Evolutionary conservation across 2,329 filamentous ascomycete species (phyloP).

Genomic region (Xylaria sp.): DNA sequence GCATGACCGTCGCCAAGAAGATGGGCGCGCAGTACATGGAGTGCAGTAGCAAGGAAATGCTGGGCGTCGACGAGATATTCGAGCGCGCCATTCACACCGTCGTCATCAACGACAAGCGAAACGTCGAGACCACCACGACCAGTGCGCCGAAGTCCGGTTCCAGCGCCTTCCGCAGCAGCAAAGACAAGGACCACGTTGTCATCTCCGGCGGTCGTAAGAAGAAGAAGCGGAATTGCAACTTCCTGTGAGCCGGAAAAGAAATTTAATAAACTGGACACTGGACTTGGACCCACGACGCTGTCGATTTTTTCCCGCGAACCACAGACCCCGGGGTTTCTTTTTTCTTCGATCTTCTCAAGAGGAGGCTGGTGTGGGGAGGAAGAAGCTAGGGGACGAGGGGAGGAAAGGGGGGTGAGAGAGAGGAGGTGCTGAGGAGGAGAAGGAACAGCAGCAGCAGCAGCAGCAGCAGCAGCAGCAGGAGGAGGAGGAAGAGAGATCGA

Average conservation of each 20-base stretch:
- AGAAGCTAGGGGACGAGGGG: neutral
- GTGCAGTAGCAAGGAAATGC: slow-evolving; percentile 97
- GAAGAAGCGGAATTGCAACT: slow-evolving; percentile 79
- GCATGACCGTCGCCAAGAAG: slow-evolving; percentile 77
- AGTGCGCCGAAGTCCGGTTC: slow-evolving; percentile 30
- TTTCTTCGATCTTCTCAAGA: neutral
- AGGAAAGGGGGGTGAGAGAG: neutral
- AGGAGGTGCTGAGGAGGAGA: neutral
- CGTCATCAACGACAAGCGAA: slow-evolving; percentile 71
- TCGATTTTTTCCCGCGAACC: neutral
- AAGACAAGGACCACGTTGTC: slow-evolving; percentile 33
- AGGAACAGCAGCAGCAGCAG: neutral
- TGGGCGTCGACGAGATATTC: slow-evolving; percentile 94
- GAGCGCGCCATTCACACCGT: slow-evolving; percentile 85
- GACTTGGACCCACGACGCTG: neutral
- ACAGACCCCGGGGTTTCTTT: too few relatives aligned
- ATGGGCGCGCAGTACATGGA: slow-evolving; percentile 97
- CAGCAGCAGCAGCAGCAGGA: neutral
- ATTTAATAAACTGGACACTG: neutral
- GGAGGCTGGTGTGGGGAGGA: neutral
- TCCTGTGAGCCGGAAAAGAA: slow-evolving; percentile 51
- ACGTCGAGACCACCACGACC: slow-evolving; percentile 47
- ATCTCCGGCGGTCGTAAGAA: slow-evolving; percentile 55
- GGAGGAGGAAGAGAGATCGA: neutral
- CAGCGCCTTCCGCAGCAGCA: slow-evolving; percentile 21